Base-by-base conservation (phyloP, 306 rosid species). In the Cercis canadensis region DNA sequence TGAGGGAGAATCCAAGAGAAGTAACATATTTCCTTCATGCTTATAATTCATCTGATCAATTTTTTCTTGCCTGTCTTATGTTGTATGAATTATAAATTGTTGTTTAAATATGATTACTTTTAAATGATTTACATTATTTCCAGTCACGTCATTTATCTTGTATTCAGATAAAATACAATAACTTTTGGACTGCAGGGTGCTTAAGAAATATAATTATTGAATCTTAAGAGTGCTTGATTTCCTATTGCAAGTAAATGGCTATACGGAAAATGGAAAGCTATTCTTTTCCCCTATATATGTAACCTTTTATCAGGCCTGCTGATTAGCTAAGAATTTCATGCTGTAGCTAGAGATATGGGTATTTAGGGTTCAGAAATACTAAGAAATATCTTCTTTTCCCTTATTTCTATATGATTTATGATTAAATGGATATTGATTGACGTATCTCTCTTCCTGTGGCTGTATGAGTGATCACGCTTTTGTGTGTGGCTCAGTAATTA, bases 1-100 rank as follows among this genome's bases (percentile, higher is more conserved):
- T 76, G 4, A 76, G 64, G 80, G 87, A 83, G 68, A 75, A 79
- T 65, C 64, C 56, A 51, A 78, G 31, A 72, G 89, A 83, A 83
- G 98, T 94, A 85, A 64, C 45, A 7, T 59, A 33, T 43, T 79
- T 77, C 77, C 60, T 75, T 77, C 50, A 37, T 72, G 19, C 41
- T 31, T 49, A 33, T 6, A 69, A 21, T 40, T 49, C 49, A 57
- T 65, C 15, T 46, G 60, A 66, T 72, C 43, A 19, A 50, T 64
- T 1, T 24, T 24, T 52, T 69, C 24, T 70, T 17, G 43, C 61
- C 16, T 53, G 46, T 54, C 55, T 58, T 52, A 15, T 36, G 51
- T 55, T 45, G 40, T 57, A 5, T 14, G 37, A 55, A 78, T 58
- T 80, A 40, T 41, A 68, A 60, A 1, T 65, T 71, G 62, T 40